Base-by-base conservation (phyloP, 2,329 filamentous ascomycete genomes). In the Chalaropsis ovoidea region DNA sequence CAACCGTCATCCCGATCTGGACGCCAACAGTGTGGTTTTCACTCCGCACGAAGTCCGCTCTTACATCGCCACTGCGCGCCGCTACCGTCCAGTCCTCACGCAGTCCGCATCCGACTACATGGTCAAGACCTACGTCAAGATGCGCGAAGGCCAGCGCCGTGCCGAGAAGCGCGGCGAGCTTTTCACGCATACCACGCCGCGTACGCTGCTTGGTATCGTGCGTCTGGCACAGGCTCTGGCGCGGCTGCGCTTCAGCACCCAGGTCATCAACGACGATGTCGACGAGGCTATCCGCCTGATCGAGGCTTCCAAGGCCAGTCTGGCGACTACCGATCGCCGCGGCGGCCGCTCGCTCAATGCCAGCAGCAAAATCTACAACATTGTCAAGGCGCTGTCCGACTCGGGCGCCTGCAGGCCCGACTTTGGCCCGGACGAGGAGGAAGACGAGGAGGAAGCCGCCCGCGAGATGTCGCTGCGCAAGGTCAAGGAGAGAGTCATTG, bases 181-280 rank as follows among this genome's bases (percentile, higher is more conserved):
- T 71, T 97, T 97, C 75, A 88, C 90, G 1, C 90, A 99, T 77
- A 95, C 92, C 19, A 95, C 92, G 1, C 89, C 93, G 0, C 89
- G 94, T 81, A 97, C 94, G 0, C 82, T 99, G 15, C 85, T 99
- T 3, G 94, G 93, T 73, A 86, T 97, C 52, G 82, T 99, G 10
- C 93, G 94, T 80, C 82, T 99, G 4, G 89, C 93, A 0, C 94
- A 99, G 76, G 94, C 94, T 19, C 83, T 99, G 10, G 94, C 94
- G 1, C 88, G 94, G 69, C 82, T 99, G 63, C 87, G 93, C 5
- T 99, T 99, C 78, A 87, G 87, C 70, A 84, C 88, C 65, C 81
- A 86, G 68, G 94, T 97, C 62, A 86, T 89, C 64, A 87, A 89
- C 65, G 93, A 96, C 71, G 94, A 99, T 75, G 92, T 97, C 5